phyloP scores from a whole-genome alignment of 1,139 yeast genomes.

The Zhuliangozyma parablackwelliae region DNA sequence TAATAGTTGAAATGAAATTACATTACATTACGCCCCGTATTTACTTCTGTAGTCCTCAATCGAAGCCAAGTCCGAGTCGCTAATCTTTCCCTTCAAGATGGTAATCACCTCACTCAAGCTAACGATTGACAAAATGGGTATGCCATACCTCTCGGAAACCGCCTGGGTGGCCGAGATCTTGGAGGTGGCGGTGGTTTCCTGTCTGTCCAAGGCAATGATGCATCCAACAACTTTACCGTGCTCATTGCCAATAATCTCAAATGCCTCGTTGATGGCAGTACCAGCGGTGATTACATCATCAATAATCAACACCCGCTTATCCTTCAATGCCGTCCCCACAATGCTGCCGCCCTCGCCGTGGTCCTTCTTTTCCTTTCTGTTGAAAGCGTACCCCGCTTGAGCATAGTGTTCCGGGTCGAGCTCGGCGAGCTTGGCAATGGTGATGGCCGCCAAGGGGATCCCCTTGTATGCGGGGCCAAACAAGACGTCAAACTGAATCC shows the following conservation, averaged over 20 bases:
- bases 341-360: conserved; percentile 98
- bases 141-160: conserved; percentile 64
- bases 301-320: conserved; percentile 72
- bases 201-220: conserved; percentile 90
- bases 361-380: conserved; percentile 91
- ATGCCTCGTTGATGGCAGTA: conserved; percentile 94
- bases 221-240: conserved; percentile 78
- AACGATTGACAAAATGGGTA: conserved; percentile 83
- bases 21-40: conserved; percentile 34
- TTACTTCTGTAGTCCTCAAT: conserved; percentile 58
- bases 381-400: conserved; percentile 65
- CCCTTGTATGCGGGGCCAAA: conserved; percentile 99
- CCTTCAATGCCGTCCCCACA: conserved; percentile 76
- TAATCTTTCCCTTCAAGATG: conserved; percentile 52
- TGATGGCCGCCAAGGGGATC: conserved; percentile 89
- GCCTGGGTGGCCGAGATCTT: conserved; percentile 76
- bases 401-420: conserved; percentile 73
- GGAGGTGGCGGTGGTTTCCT: conserved; percentile 73
- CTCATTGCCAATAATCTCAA: conserved; percentile 66
- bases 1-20: conserved; percentile 8
- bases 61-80: conserved; percentile 48
- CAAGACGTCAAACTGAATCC: conserved; percentile 79
- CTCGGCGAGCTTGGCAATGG: conserved; percentile 88
- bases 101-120: conserved; percentile 68
- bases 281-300: conserved; percentile 99